phyloP scores from a whole-genome alignment of 1,284 basidiomycete species.

The Cryptococcus depauperatus region DNA sequence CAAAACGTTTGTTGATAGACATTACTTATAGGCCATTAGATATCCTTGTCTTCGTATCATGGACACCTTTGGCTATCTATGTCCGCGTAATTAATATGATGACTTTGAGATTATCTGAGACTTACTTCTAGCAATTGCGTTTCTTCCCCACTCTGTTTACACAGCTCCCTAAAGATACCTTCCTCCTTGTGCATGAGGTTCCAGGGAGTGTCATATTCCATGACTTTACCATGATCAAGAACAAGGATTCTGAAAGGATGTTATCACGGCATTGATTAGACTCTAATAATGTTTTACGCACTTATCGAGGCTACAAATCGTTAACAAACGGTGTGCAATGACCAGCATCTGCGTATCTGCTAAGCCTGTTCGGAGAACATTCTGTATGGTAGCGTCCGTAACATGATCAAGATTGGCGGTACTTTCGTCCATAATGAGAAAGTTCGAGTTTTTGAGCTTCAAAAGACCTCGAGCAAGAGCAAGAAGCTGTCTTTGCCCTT shows the following conservation, averaged over 20 bases:
- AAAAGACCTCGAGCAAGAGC: conserved; percentile 52
- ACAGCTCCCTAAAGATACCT: conserved; percentile 44
- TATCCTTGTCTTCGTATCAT: neutral
- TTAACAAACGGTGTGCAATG: conserved; percentile 49
- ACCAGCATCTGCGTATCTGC: conserved; percentile 44
- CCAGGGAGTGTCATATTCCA: conserved; percentile 49
- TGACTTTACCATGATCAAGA: conserved; percentile 47
- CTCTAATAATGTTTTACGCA: conserved; percentile 17
- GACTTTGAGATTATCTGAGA: too few species aligned
- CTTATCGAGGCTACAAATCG: conserved; percentile 48
- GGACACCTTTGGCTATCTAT: neutral
- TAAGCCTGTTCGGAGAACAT: conserved; percentile 44
- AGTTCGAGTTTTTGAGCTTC: conserved; percentile 46
- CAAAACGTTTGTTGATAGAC: too few species aligned
- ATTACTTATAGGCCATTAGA: too few species aligned
- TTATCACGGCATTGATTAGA: conserved; percentile 15
- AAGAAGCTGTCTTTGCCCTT: conserved; percentile 52
- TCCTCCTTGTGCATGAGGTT: conserved; percentile 43
- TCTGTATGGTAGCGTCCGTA: conserved; percentile 47
- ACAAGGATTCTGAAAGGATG: conserved; percentile 45
- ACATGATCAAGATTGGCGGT: conserved; percentile 48
- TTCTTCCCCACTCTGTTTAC: conserved; percentile 46
- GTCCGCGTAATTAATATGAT: too few species aligned
- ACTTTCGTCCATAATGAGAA: conserved; percentile 52
- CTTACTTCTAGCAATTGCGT: conserved; percentile 36